Evolutionary conservation across 768 basidiomycete species (phyloP), one percentile per base, ranked within the genome.

Genomic region (Suillus subluteus): DNA sequence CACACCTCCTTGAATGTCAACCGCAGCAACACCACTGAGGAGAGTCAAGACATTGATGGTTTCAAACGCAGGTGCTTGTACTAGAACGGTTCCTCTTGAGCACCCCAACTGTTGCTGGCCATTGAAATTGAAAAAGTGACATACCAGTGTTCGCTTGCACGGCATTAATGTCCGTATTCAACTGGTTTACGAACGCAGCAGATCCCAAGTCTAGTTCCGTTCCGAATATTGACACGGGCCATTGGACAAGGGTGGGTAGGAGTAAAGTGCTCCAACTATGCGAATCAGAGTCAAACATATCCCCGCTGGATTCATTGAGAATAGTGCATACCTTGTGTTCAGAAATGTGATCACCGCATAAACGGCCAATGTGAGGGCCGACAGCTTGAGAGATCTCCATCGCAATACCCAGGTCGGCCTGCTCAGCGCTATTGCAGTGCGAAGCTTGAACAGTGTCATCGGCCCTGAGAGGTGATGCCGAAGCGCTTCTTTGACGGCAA

Each of bases 211-310:
- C 30, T 2, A 61, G 26, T 61, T 61, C 59, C 6, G 43, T 61
- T 43, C 59, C 59, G 3, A 7, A 32, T 18, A 12, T 21, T 13
- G 6, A 0, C 6, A 61, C 41, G 21, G 59, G 43, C 59, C 40
- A 61, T 43, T 30, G 18, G 30, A 61, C 26, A 43, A 13, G 30
- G 18, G 41, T 61, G 41, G 59, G 59, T 11, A 61, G 41, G 41
- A 43, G 40, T 12, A 61, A 61, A 41, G 59, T 61, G 41, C 41
- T 61, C 59, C 59, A 61, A 61, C 59, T 61, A 18, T 43, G 43
- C 2, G 18, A 21, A 61, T 12, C 6, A 13, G 26, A 12, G 18
- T 61, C 41, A 43, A 30, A 37, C 21, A 43, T 26, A 41, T 26
- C 9, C 41, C 26, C 12, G 6, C 12, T 43, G 18, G 18, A 6